A percentile compares a stretch with the other conserved stretches of the same genome.
These are phyloP conservation scores for Eucalyptus fibrosa DNA, from an alignment of 345 rosid genomes.

Conservation along the genomic window DNA sequence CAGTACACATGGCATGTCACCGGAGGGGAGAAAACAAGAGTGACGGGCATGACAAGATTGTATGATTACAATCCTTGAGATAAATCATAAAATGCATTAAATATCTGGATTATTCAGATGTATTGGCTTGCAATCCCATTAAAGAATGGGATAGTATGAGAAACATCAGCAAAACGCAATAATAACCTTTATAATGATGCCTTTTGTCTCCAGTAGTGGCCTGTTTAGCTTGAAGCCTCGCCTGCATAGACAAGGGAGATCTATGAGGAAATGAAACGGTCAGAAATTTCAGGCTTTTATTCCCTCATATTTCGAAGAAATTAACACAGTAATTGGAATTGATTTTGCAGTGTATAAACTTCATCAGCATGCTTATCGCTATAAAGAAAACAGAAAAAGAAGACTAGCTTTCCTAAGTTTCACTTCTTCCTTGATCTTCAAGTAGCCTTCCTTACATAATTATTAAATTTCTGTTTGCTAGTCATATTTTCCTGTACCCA, in stretches of 20 bases:
- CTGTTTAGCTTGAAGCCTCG: slow-evolving; percentile 96
- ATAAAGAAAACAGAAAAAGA: not conserved
- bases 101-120: not conserved
- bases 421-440: not conserved
- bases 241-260: slow-evolving; percentile 13
- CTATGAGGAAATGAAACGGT: not conserved
- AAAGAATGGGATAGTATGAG: not conserved
- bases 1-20: not conserved
- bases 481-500: not conserved
- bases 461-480: not conserved
- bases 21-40: not conserved
- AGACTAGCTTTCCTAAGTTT: not conserved
- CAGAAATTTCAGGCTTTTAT: not conserved
- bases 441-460: not conserved
- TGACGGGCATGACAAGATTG: not conserved
- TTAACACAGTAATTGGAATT: not conserved
- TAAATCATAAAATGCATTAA: not conserved
- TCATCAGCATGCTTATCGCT: not conserved
- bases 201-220: slow-evolving; percentile 53
- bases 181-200: slow-evolving; percentile 71
- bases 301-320: not conserved
- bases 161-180: not conserved
- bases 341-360: not conserved
- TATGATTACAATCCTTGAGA: not conserved
- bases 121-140: not conserved